Conservation (phyloP, 2,329 filamentous ascomycete genomes). For the Aspergillus sp. region DNA sequence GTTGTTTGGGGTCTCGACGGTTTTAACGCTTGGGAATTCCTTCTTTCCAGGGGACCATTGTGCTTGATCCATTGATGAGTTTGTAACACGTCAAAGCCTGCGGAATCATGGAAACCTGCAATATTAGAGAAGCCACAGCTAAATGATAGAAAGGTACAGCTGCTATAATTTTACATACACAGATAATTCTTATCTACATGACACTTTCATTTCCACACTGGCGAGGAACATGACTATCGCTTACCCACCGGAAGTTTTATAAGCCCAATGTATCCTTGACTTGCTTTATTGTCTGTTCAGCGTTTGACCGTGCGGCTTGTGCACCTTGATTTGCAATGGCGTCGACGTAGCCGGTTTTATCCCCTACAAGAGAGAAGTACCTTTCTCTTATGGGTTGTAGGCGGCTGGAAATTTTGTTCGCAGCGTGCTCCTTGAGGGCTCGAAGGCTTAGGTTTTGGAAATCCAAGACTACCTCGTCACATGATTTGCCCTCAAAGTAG, state of each 20-base stretch:
- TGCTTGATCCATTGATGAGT: too few relatives aligned
- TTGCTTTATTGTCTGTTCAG: constrained; percentile 23
- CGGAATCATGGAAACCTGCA: too few relatives aligned
- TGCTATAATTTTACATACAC: too few relatives aligned
- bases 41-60: too few relatives aligned
- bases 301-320: constrained; percentile 22
- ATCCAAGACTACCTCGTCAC: constrained; percentile 41
- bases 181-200: too few relatives aligned
- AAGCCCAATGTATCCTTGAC: constrained; percentile 26
- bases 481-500: constrained; percentile 49
- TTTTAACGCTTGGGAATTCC: too few relatives aligned
- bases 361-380: constrained; percentile 22
- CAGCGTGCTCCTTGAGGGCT: constrained; percentile 57
- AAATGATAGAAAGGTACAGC: too few relatives aligned
- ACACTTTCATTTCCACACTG: too few relatives aligned
- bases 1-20: too few relatives aligned
- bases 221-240: too few relatives aligned
- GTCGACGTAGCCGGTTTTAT: constrained; percentile 22
- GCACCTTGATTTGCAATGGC: constrained; percentile 24
- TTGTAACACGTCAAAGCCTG: too few relatives aligned
- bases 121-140: too few relatives aligned
- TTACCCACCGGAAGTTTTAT: constrained; percentile 6
- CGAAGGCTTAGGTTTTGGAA: constrained; percentile 42
- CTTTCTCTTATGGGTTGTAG: constrained; percentile 28
- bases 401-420: constrained; percentile 33